Percentiles rank a stretch among this genome's conserved stretches.
Conservation (phyloP, 352 stramenopile species). For the Phytophthora ohioensis region DNA sequence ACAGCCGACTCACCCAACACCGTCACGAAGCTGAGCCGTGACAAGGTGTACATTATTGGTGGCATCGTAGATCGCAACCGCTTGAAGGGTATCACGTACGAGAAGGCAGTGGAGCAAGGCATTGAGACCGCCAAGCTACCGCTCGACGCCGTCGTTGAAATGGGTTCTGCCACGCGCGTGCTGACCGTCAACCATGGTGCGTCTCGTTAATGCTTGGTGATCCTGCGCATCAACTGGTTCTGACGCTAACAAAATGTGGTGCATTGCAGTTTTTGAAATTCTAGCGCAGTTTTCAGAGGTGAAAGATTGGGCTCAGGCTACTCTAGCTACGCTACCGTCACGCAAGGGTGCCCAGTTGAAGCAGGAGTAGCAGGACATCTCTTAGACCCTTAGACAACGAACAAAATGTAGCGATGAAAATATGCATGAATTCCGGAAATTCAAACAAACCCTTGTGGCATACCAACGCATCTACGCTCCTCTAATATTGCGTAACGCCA, state of each 20-base stretch:
- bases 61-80: slow-evolving; percentile 98
- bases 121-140: slow-evolving; percentile 94
- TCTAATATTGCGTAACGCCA: slow-evolving; percentile 74
- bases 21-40: slow-evolving; percentile 85
- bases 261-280: slow-evolving; percentile 78
- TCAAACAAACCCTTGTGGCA: background rate
- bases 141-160: slow-evolving; percentile 86
- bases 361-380: slow-evolving; percentile 25
- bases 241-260: slow-evolving; percentile 2
- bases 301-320: slow-evolving; percentile 81
- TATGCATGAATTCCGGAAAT: slow-evolving; percentile 11
- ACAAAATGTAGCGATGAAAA: slow-evolving; percentile 15
- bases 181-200: slow-evolving; percentile 91
- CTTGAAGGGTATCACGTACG: slow-evolving; percentile 93
- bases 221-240: background rate
- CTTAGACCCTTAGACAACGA: slow-evolving; percentile 27
- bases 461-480: slow-evolving; percentile 39
- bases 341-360: slow-evolving; percentile 78
- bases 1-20: slow-evolving; percentile 95
- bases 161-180: slow-evolving; percentile 77
- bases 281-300: slow-evolving; percentile 73
- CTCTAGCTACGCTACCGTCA: slow-evolving; percentile 68
- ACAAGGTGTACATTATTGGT: slow-evolving; percentile 97
- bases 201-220: slow-evolving; percentile 3
- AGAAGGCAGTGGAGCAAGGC: slow-evolving; percentile 91